Evolutionary conservation across 139 green algal genomes (phyloP), one percentile per base, ranked within the genome.

Genomic region (Chlamydomonas schloesseri): DNA sequence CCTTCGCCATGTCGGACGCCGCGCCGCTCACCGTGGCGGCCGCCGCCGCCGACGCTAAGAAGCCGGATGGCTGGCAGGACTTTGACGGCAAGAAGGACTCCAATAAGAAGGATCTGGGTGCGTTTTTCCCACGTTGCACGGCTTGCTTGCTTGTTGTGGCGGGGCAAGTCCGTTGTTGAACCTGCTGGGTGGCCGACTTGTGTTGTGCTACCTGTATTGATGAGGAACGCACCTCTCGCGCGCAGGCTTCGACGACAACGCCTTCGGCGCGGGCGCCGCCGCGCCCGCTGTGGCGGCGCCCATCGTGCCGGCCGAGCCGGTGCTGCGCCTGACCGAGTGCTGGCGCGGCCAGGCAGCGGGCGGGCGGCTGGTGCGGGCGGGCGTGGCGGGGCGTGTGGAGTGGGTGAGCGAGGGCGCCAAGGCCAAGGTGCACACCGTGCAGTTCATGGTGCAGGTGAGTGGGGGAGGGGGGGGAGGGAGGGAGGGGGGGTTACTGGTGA

Each of bases 381-480:
- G 80, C 2, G 23, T 77, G n/a, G n/a, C 36, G 8, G 80, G 80
- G 11, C 67, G 80, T 33, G 80, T 86, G 80, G 80, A 86, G 68
- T 86, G 80, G 80, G 67, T 60, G 50, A 67, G 62, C 10, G 80
- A 86, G 80, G 80, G 9, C 17, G 80, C 80, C 24, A 76, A 77
- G 69, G 23, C 67, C 53, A 76, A 86, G 68, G 80, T 86, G 37
- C 67, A 78, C 67, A 86, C 67, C 0, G 80, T 86, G 80, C 80
- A 86, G 68, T 78, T 86, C 34, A 42, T 86, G 68, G 26, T 86
- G 67, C 80, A 86, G 80, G 80, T 86, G 67, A n/a, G 64, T 29
- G 3, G 0, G 6, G 42, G n/a, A n/a, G n/a, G n/a, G n/a, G n/a
- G n/a, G n/a, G n/a, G n/a, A n/a, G n/a, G n/a, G n/a, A n/a, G n/a